A percentile compares a stretch with the other conserved stretches of the same genome.
These are phyloP conservation scores for Didymella exigua DNA, from an alignment of 2,329 filamentous ascomycete species.

Conservation along the genomic window DNA sequence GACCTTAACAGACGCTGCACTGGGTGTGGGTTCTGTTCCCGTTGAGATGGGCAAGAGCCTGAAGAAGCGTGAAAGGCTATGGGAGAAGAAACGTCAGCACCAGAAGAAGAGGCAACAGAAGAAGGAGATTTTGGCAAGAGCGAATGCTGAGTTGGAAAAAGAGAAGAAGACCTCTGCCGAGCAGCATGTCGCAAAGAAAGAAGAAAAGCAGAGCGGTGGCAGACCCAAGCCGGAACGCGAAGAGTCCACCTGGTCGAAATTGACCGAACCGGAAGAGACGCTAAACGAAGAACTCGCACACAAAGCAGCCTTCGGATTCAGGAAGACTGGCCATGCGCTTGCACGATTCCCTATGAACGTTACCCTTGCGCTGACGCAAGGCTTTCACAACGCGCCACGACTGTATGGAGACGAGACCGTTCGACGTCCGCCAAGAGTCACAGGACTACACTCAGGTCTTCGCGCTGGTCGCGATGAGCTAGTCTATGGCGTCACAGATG, in stretches of 20 bases:
- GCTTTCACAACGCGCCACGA: constrained; percentile 72
- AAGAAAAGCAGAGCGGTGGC: constrained; percentile 6
- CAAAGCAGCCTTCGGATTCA: constrained; percentile 60
- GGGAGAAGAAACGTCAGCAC: constrained; percentile 52
- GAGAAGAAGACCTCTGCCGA: constrained; percentile 12
- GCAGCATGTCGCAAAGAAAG: constrained; percentile 19
- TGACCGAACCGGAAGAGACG: constrained; percentile 41
- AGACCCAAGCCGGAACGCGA: constrained; percentile 28
- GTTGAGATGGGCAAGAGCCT: constrained; percentile 64
- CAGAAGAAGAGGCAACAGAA: constrained; percentile 39
- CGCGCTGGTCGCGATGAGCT: constrained; percentile 67
- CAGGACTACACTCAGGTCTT: constrained; percentile 66
- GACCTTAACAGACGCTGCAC: constrained; percentile 63
- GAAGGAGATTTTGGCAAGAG: constrained; percentile 26
- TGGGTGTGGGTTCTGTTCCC: constrained; percentile 69
- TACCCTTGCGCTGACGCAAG: constrained; percentile 66
- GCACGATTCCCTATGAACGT: constrained; percentile 65
- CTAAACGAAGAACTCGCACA: constrained; percentile 48
- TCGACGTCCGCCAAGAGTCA: constrained; percentile 66
- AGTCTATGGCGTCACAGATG: constrained; percentile 68
- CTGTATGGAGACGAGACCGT: constrained; percentile 75
- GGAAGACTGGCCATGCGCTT: constrained; percentile 59
- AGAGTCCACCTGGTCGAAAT: constrained; percentile 37
- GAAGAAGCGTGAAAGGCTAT: constrained; percentile 60
- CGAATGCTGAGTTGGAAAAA: constrained; percentile 19